Base-by-base conservation (phyloP, 1,139 yeast genomes). In the Hansenula sp. region DNA sequence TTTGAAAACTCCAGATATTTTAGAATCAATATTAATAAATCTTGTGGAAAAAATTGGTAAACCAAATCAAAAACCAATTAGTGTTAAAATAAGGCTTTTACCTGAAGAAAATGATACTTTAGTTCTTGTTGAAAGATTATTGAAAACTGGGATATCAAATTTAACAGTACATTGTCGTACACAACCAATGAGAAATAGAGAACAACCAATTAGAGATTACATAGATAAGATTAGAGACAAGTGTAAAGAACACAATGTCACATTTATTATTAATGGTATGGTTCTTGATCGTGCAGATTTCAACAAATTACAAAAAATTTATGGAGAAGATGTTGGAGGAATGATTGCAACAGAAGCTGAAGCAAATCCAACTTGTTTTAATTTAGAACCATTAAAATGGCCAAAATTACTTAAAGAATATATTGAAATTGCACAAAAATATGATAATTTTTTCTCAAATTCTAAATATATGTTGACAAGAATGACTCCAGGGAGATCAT, bases 301-400 rank as follows among this genome's bases (percentile, higher is more conserved):
- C 47, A 49, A 56, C n/a, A 64, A 66, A 27, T 56, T 90, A 36
- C 81, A 78, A 51, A 52, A 61, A 8, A 63, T 63, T 20, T 77
- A 75, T 55, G 79, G 80, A 0, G 66, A 71, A 3, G 75, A 75
- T 42, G 61, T 82, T 13, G 96, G 97, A 2, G 92, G 88, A 8
- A 92, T 92, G 98, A 81, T 90, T 51, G 98, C 97, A 1, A 85
- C 89, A 38, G 79, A 81, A 26, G 97, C 97, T 0, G 97, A 92
- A 61, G 59, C 75, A 10, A 90, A 92, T 56, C 92, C 96, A 8
- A 73, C 95, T 1, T 82, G 88, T 37, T 92, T 92, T 59, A 59
- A 62, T 14, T 58, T 58, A 11, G 51, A 54, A 0, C 79, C 85
- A 2, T 56, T 71, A 35, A 68, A 76, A 0, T 85, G 92, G 83